These are phyloP conservation scores for Candida ortonii DNA, from an alignment of 805 yeast genomes.

Conservation along the genomic window DNA sequence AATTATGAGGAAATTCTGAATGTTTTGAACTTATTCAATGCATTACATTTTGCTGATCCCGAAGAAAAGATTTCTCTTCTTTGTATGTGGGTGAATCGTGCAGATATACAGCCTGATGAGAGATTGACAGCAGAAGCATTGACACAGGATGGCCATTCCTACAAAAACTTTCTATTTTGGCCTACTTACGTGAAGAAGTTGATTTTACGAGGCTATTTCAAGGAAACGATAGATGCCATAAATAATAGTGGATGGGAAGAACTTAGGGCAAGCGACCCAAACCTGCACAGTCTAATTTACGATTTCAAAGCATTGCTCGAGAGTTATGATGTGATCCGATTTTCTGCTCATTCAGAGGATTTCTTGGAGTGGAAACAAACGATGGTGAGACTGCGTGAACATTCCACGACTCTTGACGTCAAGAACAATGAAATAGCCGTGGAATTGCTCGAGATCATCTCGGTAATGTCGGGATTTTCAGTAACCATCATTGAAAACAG, in stretches of 20 bases:
- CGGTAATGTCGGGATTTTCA: conserved; percentile 46
- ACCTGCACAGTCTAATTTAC: conserved; percentile 36
- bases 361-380: conserved; percentile 50
- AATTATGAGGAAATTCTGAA: conserved; percentile 42
- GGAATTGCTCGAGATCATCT: conserved; percentile 41
- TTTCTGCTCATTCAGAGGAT: conserved; percentile 37
- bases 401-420: conserved; percentile 26
- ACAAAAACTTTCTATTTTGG: conserved; percentile 58
- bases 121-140: conserved; percentile 46
- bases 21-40: conserved; percentile 57
- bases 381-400: conserved; percentile 49
- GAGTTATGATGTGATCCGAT: conserved; percentile 35
- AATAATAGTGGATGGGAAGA: conserved; percentile 42
- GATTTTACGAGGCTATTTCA: conserved; percentile 58
- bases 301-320: conserved; percentile 41
- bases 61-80: conserved; percentile 43
- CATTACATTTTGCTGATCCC: conserved; percentile 45
- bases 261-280: conserved; percentile 29
- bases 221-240: conserved; percentile 51
- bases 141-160: conserved; percentile 40
- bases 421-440: conserved; percentile 31
- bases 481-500: conserved; percentile 49
- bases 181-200: conserved; percentile 53
- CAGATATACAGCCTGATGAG: conserved; percentile 63
- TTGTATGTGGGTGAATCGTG: conserved; percentile 64